Evolutionary conservation across 108 stramenopile genomes (phyloP).

Genomic region (Pseudonitzschia multiseries): DNA sequence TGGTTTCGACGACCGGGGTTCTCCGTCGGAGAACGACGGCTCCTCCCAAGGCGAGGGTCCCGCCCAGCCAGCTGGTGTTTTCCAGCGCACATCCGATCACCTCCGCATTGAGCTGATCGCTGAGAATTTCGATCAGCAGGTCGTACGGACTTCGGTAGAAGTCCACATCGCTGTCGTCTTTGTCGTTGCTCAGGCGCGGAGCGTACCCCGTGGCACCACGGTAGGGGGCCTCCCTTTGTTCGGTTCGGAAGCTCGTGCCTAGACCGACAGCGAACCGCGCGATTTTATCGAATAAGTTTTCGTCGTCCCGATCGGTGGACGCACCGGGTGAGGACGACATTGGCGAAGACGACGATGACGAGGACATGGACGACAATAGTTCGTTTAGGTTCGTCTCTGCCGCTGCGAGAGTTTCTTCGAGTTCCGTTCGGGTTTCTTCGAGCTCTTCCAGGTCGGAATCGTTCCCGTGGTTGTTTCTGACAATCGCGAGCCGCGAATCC

Average conservation of each 20-base stretch:
- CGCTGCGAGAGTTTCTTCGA: conserved; percentile 3
- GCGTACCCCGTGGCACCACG: conserved; percentile 83
- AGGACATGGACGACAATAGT: neutral
- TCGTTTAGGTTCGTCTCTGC: conserved; percentile 15
- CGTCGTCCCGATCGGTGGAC: neutral
- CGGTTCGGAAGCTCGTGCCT: neutral
- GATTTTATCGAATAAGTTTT: conserved; percentile 15
- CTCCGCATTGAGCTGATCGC: conserved; percentile 71
- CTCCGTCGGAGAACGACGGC: conserved; percentile 67
- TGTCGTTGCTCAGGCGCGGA: conserved; percentile 36
- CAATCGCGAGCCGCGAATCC: conserved; percentile 63
- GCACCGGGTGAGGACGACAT: neutral
- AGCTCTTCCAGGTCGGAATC: neutral
- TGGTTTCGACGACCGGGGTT: conserved; percentile 44
- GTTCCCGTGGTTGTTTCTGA: conserved; percentile 1
- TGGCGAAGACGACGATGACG: neutral
- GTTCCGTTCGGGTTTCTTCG: neutral
- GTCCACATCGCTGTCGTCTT: conserved; percentile 42
- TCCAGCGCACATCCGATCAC: conserved; percentile 81
- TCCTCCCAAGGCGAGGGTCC: conserved; percentile 74
- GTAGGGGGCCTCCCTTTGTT: conserved; percentile 59
- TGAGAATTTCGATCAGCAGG: conserved; percentile 65
- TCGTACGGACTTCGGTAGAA: conserved; percentile 71
- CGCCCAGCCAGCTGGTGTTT: conserved; percentile 70
- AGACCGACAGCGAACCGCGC: conserved; percentile 28